Percentiles rank a stretch among this genome's conserved stretches.
phyloP scores from a whole-genome alignment of 2,329 filamentous ascomycete species.

The Pestalotiopsis fici region DNA sequence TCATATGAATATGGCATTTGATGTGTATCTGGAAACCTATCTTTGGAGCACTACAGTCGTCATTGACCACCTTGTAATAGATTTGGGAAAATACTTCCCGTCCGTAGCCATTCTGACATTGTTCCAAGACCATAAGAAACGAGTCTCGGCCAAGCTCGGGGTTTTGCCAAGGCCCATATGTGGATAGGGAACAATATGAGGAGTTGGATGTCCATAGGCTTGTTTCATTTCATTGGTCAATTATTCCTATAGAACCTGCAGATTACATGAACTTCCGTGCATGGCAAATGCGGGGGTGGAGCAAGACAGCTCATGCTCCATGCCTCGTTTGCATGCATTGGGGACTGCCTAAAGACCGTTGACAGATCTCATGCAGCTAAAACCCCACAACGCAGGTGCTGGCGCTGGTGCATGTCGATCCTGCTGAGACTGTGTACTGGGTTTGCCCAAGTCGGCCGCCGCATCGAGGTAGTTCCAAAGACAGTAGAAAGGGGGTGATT shows the following conservation, averaged over 20 bases:
- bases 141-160: not conserved
- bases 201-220: not conserved
- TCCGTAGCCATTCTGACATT: not conserved
- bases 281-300: slow-evolving; percentile 3
- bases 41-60: no score
- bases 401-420: not conserved
- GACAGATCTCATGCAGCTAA: not conserved
- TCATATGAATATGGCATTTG: no score
- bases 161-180: not conserved
- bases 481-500: no score
- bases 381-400: not conserved
- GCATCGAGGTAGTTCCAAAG: no score
- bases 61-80: not conserved
- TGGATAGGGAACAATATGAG: not conserved
- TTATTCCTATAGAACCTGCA: slow-evolving; percentile 2
- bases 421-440: not conserved
- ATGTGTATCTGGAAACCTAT: no score
- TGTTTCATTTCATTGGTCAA: slow-evolving; percentile 1
- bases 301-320: not conserved
- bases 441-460: not conserved
- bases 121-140: not conserved
- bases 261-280: not conserved
- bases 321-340: not conserved
- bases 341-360: not conserved
- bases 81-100: not conserved